A percentile compares a stretch with the other conserved stretches of the same genome.
Evolutionary conservation across 768 basidiomycete species (phyloP).

Genomic region (Lactifluus volemus): DNA sequence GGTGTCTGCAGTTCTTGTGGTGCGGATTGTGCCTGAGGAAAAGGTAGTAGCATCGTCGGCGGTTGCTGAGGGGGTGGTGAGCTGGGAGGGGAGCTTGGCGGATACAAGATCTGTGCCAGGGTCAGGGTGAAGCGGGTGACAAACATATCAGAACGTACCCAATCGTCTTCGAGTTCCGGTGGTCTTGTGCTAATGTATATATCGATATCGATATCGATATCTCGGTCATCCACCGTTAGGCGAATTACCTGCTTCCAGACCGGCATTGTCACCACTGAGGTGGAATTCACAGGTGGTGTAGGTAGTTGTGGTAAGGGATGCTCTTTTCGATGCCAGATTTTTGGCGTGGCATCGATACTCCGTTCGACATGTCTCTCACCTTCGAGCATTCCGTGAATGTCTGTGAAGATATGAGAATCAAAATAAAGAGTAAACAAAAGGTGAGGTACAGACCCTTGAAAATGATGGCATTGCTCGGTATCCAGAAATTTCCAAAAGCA

Average conservation of each 20-base stretch:
- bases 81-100: background rate
- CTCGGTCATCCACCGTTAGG: background rate
- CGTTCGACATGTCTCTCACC: constrained; percentile 3
- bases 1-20: no score
- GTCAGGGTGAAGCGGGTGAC: background rate
- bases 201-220: no score
- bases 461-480: background rate
- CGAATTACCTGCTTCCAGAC: no score
- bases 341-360: background rate
- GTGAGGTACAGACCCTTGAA: constrained; percentile 4
- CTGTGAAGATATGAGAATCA: background rate
- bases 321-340: background rate
- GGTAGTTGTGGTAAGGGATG: no score
- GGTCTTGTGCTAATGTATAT: background rate
- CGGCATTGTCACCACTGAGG: no score
- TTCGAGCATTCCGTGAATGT: constrained; percentile 5
- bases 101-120: background rate
- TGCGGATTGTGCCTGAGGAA: no score
- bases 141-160: background rate
- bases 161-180: background rate
- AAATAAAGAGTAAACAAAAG: background rate
- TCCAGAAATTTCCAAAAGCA: constrained; percentile 11
- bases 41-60: no score
- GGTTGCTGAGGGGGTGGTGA: no score
- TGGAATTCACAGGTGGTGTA: background rate